Percentiles rank a stretch among this genome's conserved stretches.
phyloP scores from a whole-genome alignment of 2,329 filamentous ascomycete genomes.

The Diatrype stigma region DNA sequence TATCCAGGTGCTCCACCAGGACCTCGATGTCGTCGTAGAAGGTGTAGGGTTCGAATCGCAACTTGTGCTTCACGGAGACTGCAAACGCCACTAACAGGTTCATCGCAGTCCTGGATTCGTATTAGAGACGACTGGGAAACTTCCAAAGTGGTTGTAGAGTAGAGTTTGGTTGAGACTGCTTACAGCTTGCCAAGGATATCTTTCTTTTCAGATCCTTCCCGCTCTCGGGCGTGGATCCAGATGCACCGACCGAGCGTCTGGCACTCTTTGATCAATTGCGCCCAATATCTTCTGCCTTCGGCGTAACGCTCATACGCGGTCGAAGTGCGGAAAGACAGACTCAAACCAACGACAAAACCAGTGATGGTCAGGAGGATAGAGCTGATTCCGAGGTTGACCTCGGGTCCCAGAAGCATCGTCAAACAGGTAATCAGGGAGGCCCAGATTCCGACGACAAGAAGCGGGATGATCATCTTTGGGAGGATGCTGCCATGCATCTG shows the following conservation, averaged over 20 bases:
- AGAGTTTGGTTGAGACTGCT: conserved; percentile 26
- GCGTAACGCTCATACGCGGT: conserved; percentile 69
- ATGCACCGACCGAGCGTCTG: conserved; percentile 71
- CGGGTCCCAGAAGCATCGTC: conserved; percentile 37
- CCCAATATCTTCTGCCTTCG: conserved; percentile 62
- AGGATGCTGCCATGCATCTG: conserved; percentile 70
- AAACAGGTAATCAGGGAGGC: conserved; percentile 61
- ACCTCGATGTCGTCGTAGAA: conserved; percentile 70
- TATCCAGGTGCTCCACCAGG: conserved; percentile 68
- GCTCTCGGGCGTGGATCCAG: conserved; percentile 72
- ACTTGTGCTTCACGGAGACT: conserved; percentile 73
- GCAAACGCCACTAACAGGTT: conserved; percentile 76
- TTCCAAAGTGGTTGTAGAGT: too few species aligned
- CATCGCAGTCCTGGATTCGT: conserved; percentile 52
- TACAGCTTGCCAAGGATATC: conserved; percentile 62
- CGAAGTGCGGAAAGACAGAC: conserved; percentile 72
- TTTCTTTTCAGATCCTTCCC: conserved; percentile 56
- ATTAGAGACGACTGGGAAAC: conserved; percentile 6
- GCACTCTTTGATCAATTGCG: conserved; percentile 55
- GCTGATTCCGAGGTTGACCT: conserved; percentile 48
- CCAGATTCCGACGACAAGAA: conserved; percentile 62
- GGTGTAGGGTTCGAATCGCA: conserved; percentile 79
- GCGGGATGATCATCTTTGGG: conserved; percentile 70
- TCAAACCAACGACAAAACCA: conserved; percentile 78
- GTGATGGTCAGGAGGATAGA: conserved; percentile 76